These are phyloP conservation scores for Sporobolomyces pararoseus DNA, from an alignment of 768 basidiomycete species.

Conservation along the genomic window DNA sequence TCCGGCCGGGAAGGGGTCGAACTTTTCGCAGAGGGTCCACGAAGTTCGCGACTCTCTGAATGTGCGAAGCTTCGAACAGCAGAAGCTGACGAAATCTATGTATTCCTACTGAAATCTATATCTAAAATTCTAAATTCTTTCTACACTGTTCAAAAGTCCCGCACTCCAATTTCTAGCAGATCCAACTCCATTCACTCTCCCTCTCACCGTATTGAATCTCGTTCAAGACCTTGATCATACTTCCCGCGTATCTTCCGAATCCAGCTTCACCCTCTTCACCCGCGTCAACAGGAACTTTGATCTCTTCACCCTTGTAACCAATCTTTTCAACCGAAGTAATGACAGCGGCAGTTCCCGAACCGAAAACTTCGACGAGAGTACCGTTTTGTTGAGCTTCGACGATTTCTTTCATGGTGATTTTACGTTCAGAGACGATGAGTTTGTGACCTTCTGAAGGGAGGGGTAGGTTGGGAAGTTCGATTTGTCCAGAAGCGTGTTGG, in stretches of 20 bases:
- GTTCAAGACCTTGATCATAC: constrained; percentile 17
- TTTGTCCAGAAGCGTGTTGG: constrained; percentile 54
- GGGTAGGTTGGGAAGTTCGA: constrained; percentile 46
- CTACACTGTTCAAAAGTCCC: no score
- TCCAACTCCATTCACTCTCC: constrained; percentile 14
- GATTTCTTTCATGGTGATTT: constrained; percentile 60
- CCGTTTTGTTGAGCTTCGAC: constrained; percentile 56
- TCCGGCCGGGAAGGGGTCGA: no score
- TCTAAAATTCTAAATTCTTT: no score
- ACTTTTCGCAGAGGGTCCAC: no score
- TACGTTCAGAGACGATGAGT: constrained; percentile 57
- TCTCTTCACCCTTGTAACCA: constrained; percentile 64
- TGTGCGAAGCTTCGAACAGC: no score
- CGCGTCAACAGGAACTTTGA: constrained; percentile 47
- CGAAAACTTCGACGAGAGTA: constrained; percentile 74
- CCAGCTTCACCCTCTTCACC: constrained; percentile 10
- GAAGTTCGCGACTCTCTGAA: no score
- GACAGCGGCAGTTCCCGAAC: constrained; percentile 72
- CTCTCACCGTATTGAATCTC: constrained; percentile 27
- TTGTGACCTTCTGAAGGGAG: constrained; percentile 51
- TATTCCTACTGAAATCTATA: background rate
- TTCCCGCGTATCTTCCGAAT: constrained; percentile 23
- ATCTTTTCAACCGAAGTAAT: constrained; percentile 69
- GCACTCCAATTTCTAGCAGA: constrained; percentile 4
- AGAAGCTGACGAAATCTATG: background rate